Evolutionary conservation across 2,329 filamentous ascomycete species (phyloP), one percentile per base, ranked within the genome.

Genomic region (Colletotrichum eleusines): DNA sequence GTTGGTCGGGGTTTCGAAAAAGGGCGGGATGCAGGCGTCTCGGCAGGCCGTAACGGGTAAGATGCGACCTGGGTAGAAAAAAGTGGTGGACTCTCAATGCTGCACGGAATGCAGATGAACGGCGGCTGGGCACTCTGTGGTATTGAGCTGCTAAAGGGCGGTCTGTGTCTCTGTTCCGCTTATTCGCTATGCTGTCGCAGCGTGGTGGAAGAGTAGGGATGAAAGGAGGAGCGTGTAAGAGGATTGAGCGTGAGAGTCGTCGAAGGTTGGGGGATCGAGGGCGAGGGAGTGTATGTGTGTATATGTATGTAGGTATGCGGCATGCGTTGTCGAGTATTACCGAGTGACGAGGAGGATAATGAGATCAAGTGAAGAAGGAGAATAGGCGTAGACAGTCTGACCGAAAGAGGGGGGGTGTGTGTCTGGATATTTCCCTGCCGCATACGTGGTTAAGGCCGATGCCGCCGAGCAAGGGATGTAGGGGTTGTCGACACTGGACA

Each of bases 151-250:
- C 40, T 18, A 28, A 55, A 66, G 54, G 40, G 65, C 68, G 68
- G 68, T 71, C 68, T 71, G 68, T 71, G 68, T 71, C 57, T 67
- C 55, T 66, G 50, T 28, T 68, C 59, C n/a, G 58, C 54, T 51
- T 70, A 40, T 46, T 67, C 57, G 63, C 64, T 69, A 42, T 64
- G 54, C 53, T 71, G 65, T 63, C 60, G 60, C 60, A 69, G 59
- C 28, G 40, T 31, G 40, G 55, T 50, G n/a, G 58, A 20, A 59
- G 40, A 33, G 46, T 69, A 69, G 59, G 65, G 69, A 71, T 64
- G 69, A 72, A 64, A 72, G 60, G 69, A 50, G 69, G 66, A 69
- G 65, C 60, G 66, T 65, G 68, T 71, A 63, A 72, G 66, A 69
- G 64, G 68, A 68, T 62, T 68, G 68, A 57, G 68, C 68, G 68